Evolutionary conservation across 805 yeast genomes (phyloP), one percentile per base, ranked within the genome.

Genomic region (Spathaspora passalidarum): DNA sequence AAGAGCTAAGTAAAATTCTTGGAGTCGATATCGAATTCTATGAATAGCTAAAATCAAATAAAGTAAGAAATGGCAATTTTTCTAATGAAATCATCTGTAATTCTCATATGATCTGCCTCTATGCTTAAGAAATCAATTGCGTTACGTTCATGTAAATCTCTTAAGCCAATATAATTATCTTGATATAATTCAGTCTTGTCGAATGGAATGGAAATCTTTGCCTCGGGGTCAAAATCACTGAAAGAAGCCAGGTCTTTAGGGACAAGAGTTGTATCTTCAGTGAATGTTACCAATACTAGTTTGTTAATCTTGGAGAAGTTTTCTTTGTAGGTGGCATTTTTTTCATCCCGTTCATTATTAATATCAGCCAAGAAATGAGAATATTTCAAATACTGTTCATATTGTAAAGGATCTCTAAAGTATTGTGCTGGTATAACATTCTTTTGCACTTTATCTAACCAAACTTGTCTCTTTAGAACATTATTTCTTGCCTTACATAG

Each of bases 181-280:
- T 51, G 54, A 57, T 72, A 88, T 8, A 81, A 55, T 2, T 59
- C 62, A 0, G 91, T 77, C 29, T 77, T 60, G 11, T 72, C 54
- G 40, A 84, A 74, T 0, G 76, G 72, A 3, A 80, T 63, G 0
- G 68, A 40, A 0, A 58, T 54, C 0, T 80, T 82, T 0, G 77
- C 62, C 2, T 51, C 54, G 4, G 65, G 57, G 49, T 82, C 80
- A 5, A 63, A 49, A 54, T 85, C 90, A 42, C 63, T 73, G 56
- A 85, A 83, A 79, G 81, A 79, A 1, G 91, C 82, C 44, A 84
- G 79, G 47, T 85, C 86, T 55, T 79, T 81, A 1, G 96, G 96
- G 5, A 81, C 81, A 5, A 87, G 64, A 1, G 86, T 84, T n/a
- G 75, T 75, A 59, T 87, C 96, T 49, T 78, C 62, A 2, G 64